Evolutionary conservation across 805 yeast genomes (phyloP), one percentile per base, ranked within the genome.

Genomic region (Nakazawaea ernobii): DNA sequence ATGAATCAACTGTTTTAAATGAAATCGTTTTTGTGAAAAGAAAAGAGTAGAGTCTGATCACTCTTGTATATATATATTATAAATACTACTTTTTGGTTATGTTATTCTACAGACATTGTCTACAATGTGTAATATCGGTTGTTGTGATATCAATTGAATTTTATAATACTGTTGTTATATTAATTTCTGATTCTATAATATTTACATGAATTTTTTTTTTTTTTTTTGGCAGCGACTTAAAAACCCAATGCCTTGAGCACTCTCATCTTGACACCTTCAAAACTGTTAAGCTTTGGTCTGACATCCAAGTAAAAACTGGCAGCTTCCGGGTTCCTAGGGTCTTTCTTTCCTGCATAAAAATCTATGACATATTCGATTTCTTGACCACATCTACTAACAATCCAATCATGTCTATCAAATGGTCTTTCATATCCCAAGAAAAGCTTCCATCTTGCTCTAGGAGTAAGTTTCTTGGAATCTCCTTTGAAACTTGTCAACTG

Each of bases 321-420:
- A 56, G 72, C 62, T 0, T 74, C 73, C 2, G 77, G 74, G 42
- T 63, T 62, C 17, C 38, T 44, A 4, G 76, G 72, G 48, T 70
- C 68, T 8, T 80, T 72, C 45, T 74, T 75, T 6, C 84, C 84
- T 10, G 79, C 62, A 65, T 92, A 92, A 61, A 90, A 92, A 63
- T 92, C 99, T 58, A 92, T 92, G 39, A 92, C 97, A 58, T 92
- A 92, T 42, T 89, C 97, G 17, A 92, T 75, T 43, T 77, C 74
- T 20, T 69, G 75, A 3, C 98, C 98, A 63, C 97, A 88, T 46
- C 97, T 70, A 57, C 86, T 82, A 9, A 92, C 75, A 6, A 76
- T 71, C 99, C 99, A 92, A 65, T 92, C 99, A 61, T 92, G 99
- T 57, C 99, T 77, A 66, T 92, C 99, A 67, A 92, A 92, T 0